Conservation (phyloP, 1,284 basidiomycete species). For the Spongispora temasekensis region DNA sequence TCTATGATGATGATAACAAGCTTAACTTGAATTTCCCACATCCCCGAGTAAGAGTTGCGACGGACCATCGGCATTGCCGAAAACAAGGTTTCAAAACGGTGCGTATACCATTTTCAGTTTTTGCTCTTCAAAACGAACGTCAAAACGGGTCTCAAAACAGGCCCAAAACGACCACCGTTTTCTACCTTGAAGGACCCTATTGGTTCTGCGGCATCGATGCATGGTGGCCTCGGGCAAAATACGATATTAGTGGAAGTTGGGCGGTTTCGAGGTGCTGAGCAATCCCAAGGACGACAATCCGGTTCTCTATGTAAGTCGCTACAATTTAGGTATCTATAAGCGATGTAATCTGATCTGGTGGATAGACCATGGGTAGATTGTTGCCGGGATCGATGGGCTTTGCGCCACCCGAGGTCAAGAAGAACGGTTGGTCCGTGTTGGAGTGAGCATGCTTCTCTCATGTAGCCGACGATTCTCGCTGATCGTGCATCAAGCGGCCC, state of each 20-base stretch:
- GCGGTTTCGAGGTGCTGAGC: slow-evolving; percentile 91
- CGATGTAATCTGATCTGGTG: too few species aligned
- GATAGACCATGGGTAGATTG: slow-evolving; percentile 75
- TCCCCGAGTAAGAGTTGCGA: too few species aligned
- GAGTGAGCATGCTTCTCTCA: slow-evolving; percentile 56
- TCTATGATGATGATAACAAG: too few species aligned
- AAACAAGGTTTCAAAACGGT: too few species aligned
- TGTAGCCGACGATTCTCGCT: not conserved
- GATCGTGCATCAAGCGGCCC: slow-evolving; percentile 53
- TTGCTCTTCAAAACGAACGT: too few species aligned
- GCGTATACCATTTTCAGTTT: too few species aligned
- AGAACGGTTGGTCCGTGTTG: slow-evolving; percentile 80
- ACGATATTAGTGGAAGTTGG: slow-evolving; percentile 97
- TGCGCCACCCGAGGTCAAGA: slow-evolving; percentile 89
- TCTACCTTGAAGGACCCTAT: too few species aligned
- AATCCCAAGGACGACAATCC: slow-evolving; percentile 75
- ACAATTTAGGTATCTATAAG: too few species aligned
- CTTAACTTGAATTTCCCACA: too few species aligned
- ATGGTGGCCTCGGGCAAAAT: slow-evolving; percentile 81
- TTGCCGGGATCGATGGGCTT: slow-evolving; percentile 60
- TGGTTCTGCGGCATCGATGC: slow-evolving; percentile 81
- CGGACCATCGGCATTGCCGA: too few species aligned
- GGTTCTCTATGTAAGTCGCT: slow-evolving; percentile 79
- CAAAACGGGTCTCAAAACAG: too few species aligned
- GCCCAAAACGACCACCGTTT: too few species aligned